Base-by-base conservation (phyloP, 139 green algal genomes). In the Pleodorina starrii region DNA sequence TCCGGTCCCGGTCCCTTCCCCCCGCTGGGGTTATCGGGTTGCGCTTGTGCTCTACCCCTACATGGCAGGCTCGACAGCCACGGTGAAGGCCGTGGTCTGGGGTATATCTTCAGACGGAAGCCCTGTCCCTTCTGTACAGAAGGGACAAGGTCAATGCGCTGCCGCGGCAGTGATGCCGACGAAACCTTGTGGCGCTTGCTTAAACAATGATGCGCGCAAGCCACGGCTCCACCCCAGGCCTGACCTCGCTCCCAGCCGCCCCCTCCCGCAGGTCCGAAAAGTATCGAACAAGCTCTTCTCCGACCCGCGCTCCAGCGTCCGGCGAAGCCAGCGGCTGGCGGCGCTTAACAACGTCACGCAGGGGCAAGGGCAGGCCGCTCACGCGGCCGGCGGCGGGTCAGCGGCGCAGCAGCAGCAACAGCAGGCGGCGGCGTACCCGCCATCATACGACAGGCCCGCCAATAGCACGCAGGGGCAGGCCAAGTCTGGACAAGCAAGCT, bases 231-330 rank as follows among this genome's bases (percentile, higher is more conserved):
- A n/a, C n/a, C n/a, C n/a, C n/a, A n/a, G n/a, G n/a, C n/a, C n/a
- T n/a, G n/a, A n/a, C n/a, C n/a, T 14, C 69, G 2, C 35, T 77
- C 69, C 69, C 69, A 46, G 69, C 35, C 35, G 35, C 69, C 72
- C 27, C n/a, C 66, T 42, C n/a, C 3, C 32, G 4, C 35, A 89
- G 84, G 71, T 82, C 17, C 84, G 84, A 29, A 89, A 89, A 27
- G 84, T 89, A 4, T 81, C 84, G 32, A 89, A 82, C 50, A 82
- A 82, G 69, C 84, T 89, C 48, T 89, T 89, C 38, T 73, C 48
- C 1, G 69, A 81, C 27, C 69, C 69, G 4, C 48, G 48, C 5
- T 81, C 69, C 21, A 68, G 43, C 69, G 69, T 89, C 2, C 48
- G 84, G 17, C 84, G 84, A 23, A 74, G 48, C 48, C 69, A 89